Evolutionary conservation across 768 basidiomycete species (phyloP).

Genomic region (Agrocybe praecox): DNA sequence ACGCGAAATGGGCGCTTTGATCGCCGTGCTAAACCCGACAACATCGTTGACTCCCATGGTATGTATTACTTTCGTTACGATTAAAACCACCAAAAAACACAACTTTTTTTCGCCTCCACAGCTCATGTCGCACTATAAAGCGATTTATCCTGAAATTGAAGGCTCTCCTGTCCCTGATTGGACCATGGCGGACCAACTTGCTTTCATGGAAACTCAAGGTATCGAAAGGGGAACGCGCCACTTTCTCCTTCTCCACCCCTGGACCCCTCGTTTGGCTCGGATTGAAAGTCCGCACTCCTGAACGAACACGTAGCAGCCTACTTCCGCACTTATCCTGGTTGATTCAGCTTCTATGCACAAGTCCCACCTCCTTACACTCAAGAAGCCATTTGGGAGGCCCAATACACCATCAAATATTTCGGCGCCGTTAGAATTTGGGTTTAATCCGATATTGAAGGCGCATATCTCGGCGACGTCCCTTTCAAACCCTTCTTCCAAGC

Average conservation of each 20-base stretch:
- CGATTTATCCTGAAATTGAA: constrained; percentile 27
- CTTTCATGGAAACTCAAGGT: constrained; percentile 34
- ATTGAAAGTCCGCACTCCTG: constrained; percentile 29
- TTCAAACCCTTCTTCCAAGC: constrained; percentile 33
- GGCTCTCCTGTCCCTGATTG: constrained; percentile 32
- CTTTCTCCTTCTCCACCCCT: constrained; percentile 34
- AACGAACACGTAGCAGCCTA: constrained; percentile 39
- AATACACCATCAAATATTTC: constrained; percentile 31
- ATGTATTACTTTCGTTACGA: background rate
- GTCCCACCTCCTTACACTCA: constrained; percentile 36
- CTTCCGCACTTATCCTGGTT: constrained; percentile 24
- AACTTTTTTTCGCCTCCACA: constrained; percentile 1
- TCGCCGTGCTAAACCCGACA: constrained; percentile 18
- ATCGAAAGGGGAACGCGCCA: constrained; percentile 28
- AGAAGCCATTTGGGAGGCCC: constrained; percentile 32
- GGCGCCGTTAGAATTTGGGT: constrained; percentile 36
- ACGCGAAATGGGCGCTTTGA: constrained; percentile 9
- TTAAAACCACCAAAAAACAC: background rate
- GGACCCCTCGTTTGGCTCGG: constrained; percentile 33
- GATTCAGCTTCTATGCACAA: constrained; percentile 34
- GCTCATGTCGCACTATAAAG: constrained; percentile 33
- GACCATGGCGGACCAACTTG: constrained; percentile 26
- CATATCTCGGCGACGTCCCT: constrained; percentile 30
- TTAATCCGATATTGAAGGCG: constrained; percentile 33
- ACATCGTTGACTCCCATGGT: constrained; percentile 35